Percentiles rank a stretch among this genome's conserved stretches.
These are phyloP conservation scores for Aureobasidium sp. DNA, from an alignment of 2,329 filamentous ascomycete species.

Conservation along the genomic window DNA sequence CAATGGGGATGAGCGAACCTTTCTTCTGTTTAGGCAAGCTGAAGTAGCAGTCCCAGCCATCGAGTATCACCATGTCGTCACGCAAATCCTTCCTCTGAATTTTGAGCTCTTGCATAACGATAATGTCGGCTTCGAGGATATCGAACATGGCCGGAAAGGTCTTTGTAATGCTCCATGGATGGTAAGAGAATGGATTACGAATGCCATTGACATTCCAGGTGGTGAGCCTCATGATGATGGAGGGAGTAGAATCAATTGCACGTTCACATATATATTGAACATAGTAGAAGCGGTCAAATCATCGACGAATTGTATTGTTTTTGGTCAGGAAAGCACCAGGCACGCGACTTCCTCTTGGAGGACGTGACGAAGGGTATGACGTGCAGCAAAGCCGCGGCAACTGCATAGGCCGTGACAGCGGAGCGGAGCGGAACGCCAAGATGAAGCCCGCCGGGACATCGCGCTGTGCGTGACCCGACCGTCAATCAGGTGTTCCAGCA, in stretches of 20 bases:
- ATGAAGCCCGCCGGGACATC: neutral
- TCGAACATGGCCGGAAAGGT: slow-evolving; percentile 74
- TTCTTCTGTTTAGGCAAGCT: slow-evolving; percentile 91
- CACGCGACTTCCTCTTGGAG: neutral
- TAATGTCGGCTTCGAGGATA: slow-evolving; percentile 81
- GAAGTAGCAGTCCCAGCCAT: slow-evolving; percentile 95
- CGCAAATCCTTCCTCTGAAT: slow-evolving; percentile 86
- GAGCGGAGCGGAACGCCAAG: neutral
- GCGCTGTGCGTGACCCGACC: neutral
- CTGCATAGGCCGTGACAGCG: neutral
- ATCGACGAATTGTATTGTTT: neutral
- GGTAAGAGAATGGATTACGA: slow-evolving; percentile 46
- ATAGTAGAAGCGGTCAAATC: neutral
- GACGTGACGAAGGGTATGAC: slow-evolving; percentile 7
- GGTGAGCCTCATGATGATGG: slow-evolving; percentile 29
- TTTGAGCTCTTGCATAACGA: slow-evolving; percentile 93
- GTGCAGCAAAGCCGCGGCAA: neutral
- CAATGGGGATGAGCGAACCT: slow-evolving; percentile 45
- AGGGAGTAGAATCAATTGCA: slow-evolving; percentile 3
- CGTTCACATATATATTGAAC: neutral
- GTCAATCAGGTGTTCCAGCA: slow-evolving; percentile 8
- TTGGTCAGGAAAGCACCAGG: neutral
- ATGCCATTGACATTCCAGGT: slow-evolving; percentile 47
- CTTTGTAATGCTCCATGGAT: slow-evolving; percentile 41
- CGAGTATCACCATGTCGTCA: slow-evolving; percentile 92